Conservation (phyloP, 768 basidiomycete species). For the Tylopilus plumbeoviolaceoides region DNA sequence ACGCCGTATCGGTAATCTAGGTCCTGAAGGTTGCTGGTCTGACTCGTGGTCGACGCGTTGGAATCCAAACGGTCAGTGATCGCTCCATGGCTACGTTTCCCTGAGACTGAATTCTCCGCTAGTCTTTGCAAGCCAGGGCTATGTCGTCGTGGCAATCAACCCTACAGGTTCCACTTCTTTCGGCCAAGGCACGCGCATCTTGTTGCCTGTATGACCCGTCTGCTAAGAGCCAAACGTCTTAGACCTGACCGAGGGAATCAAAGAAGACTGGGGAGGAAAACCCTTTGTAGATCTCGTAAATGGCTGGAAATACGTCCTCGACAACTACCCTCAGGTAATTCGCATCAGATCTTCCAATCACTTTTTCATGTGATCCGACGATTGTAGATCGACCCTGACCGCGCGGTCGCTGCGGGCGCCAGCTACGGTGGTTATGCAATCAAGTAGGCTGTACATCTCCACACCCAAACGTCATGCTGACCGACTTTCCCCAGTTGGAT, state of each 20-base stretch:
- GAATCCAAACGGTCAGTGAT: constrained; percentile 73
- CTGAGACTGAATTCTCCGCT: not conserved
- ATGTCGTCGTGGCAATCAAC: constrained; percentile 84
- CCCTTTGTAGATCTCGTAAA: constrained; percentile 74
- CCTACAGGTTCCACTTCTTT: constrained; percentile 94
- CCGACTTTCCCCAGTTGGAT: constrained; percentile 65
- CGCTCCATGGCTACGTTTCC: not conserved
- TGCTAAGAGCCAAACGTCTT: not conserved
- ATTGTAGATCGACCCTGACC: constrained; percentile 58
- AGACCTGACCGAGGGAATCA: constrained; percentile 81
- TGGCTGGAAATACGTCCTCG: constrained; percentile 69
- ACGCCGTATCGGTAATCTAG: constrained; percentile 27
- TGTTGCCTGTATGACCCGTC: not conserved
- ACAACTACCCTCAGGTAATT: constrained; percentile 63
- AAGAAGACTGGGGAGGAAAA: constrained; percentile 81
- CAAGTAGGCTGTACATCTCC: constrained; percentile 49
- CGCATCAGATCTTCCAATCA: not conserved
- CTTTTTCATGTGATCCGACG: not conserved
- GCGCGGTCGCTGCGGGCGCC: constrained; percentile 75
- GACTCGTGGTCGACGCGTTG: constrained; percentile 90
- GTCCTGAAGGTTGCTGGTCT: constrained; percentile 83
- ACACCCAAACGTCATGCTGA: not conserved
- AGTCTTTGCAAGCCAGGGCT: constrained; percentile 87
- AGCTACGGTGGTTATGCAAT: constrained; percentile 88
- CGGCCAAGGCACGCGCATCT: constrained; percentile 59